Base-by-base conservation (phyloP, 371 early-diverging fungal species). In the Capillidium rhysosporum region DNA sequence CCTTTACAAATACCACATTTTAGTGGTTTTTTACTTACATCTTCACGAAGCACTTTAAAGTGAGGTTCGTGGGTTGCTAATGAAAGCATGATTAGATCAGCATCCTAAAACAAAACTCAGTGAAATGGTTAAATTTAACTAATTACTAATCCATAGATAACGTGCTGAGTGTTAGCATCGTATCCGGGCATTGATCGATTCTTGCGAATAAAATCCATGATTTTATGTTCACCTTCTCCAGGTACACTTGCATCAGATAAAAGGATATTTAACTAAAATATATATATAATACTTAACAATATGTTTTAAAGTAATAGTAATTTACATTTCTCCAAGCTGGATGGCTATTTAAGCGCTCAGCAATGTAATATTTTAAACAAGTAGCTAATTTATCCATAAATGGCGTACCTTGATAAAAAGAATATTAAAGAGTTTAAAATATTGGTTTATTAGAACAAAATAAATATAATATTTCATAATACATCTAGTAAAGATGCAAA, bases 141-240 rank as follows among this genome's bases (percentile, higher is more conserved):
- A 38, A 40, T 56, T 67, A 76, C 76, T 63, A 98, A 75, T 34
- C 98, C 96, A 67, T 96, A 98, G 54, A 99, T 81, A 20, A 91
- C 88, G 63, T 98, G 98, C 1, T 67, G 69, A 10, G 92, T 93
- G 61, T 90, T 89, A 23, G 92, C 80, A 61, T 93, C 76, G 60
- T 92, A 80, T 39, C 79, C 79, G 4, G 84, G 74, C 46, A 70
- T 69, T 40, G 69, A 62, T 52, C 94, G 75, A 59, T 90, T 87
- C 2, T 77, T 73, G 29, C 99, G 82, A 59, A 99, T 90, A 60
- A 82, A 98, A 66, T 90, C 89, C 92, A 98, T 95, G 60, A 99
- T 93, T 68, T 99, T 99, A 67, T 99, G 99, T 68, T 99, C 99
- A 59, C 99, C 99, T 75, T 99, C 99, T 58, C 99, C 99, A 16